Base-by-base conservation (phyloP, 495 filamentous ascomycete genomes). In the Cenococcum geophilum region DNA sequence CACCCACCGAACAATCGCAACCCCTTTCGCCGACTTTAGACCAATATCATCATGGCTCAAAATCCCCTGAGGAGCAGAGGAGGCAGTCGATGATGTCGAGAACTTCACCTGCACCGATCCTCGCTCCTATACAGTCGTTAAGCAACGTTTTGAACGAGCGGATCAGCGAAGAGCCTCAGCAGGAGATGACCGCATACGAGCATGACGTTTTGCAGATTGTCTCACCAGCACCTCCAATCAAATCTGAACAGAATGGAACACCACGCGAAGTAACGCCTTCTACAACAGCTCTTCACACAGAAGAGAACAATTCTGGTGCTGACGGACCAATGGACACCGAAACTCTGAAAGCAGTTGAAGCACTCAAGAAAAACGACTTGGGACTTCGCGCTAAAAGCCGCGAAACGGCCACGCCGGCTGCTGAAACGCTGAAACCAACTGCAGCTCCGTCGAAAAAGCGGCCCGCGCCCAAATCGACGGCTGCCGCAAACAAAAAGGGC, bases 41-140 rank as follows among this genome's bases (percentile, higher is more conserved):
- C 20, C 70, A 70, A 52, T 76, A 75, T 51, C 70, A 72, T 49
- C 63, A 73, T 43, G 63, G 71, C 22, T 75, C 72, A 23, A 68
- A 64, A 36, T 73, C 72, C 16, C 71, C 72, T 8, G 72, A 75
- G 55, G 64, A 69, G 58, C 70, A 68, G 63, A 48, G 74, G 18
- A 57, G 70, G 43, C 71, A 57, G 59, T 75, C 58, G 32, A 51
- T 66, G 49, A 59, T 58, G 27, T 45, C 49, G 9, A 42, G 60
- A 32, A 55, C 57, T 11, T 71, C 60, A 40, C 59, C 66, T 32
- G 67, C 63, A 59, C 63, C 63, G 21, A 32, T 64, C 14, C 59
- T 75, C 11, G 69, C 73, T 23, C 73, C 73, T 21, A 65, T 76
- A 12, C 69, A 74, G 43, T 25, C 23, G 23, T 40, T 64, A 36